Base-by-base conservation (phyloP, 805 yeast species). In the Sugiyamaella americana region DNA sequence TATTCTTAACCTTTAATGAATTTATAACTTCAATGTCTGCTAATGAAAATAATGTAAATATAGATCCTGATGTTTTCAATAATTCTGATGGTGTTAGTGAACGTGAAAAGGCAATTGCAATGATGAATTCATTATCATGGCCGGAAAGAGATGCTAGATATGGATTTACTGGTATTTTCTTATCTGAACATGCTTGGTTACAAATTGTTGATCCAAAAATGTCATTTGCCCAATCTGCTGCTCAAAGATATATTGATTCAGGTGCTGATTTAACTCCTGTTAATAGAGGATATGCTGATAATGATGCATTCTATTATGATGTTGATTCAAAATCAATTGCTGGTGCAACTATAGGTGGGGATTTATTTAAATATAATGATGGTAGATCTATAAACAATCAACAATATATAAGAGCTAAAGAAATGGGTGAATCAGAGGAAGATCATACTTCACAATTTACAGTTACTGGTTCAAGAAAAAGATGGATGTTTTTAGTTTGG, bases 101-200 rank as follows among this genome's bases (percentile, higher is more conserved):
- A 42, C 59, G 67, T 3, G 67, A 65, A 22, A 56, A 57, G 30
- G 68, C 64, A 2, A 47, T 48, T 22, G 53, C 57, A 16, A 40
- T 65, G 1, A 49, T 68, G 13, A 46, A 53, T 2, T 46, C 56
- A 11, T 58, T 58, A 23, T 58, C 61, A 1, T 67, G 71, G 71
- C 57, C 60, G 3, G 60, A 56, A 13, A 58, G 72, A 1, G 73
- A 68, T 45, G 68, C 64, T 2, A 48, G 62, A 13, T 59, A 57
- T 13, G 73, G 73, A 21, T 55, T 66, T 6, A 62, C 72, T 1
- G 73, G 73, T 5, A 62, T 68, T 3, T 67, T 68, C 40, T 47
- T 68, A 20, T 66, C 71, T 3, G 73, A 68, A 44, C 54, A 50
- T 41, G 70, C 69, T 2, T 68, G 73, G 73, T 58, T 65, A 16